Conservation (phyloP, 768 basidiomycete genomes). For the Pulveroboletus sp. region DNA sequence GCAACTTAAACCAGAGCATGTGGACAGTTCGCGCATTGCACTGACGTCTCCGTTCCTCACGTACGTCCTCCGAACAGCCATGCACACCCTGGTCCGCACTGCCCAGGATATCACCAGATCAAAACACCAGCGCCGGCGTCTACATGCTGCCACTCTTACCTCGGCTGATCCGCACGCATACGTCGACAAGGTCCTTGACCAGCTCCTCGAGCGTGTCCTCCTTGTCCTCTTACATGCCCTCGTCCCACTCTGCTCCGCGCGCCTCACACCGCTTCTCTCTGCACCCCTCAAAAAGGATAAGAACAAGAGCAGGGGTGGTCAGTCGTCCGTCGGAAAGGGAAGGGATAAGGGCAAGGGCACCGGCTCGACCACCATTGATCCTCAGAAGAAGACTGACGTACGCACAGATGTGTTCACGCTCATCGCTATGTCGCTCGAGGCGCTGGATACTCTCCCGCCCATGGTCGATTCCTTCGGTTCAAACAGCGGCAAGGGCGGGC, state of each 20-base stretch:
- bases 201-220: conserved; percentile 18
- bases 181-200: conserved; percentile 14
- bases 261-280: conserved; percentile 9
- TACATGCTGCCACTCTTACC: background rate
- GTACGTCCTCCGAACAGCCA: conserved; percentile 17
- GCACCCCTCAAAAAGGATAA: conserved; percentile 4
- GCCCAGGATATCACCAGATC: conserved; percentile 6
- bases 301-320: background rate
- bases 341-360: conserved; percentile 6
- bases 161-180: background rate
- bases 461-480: no score
- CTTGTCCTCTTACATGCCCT: conserved; percentile 19
- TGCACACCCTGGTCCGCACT: conserved; percentile 15
- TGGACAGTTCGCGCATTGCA: conserved; percentile 16
- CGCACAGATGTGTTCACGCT: conserved; percentile 23
- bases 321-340: background rate
- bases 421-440: conserved; percentile 17
- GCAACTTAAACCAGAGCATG: conserved; percentile 6
- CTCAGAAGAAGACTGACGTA: conserved; percentile 7
- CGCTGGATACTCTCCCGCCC: conserved; percentile 13
- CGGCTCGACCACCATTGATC: background rate
- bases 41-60: conserved; percentile 22
- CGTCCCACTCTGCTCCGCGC: conserved; percentile 17
- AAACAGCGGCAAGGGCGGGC: background rate
- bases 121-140: conserved; percentile 10